phyloP scores from a whole-genome alignment of 805 yeast genomes.

The Candida glaebosa region DNA sequence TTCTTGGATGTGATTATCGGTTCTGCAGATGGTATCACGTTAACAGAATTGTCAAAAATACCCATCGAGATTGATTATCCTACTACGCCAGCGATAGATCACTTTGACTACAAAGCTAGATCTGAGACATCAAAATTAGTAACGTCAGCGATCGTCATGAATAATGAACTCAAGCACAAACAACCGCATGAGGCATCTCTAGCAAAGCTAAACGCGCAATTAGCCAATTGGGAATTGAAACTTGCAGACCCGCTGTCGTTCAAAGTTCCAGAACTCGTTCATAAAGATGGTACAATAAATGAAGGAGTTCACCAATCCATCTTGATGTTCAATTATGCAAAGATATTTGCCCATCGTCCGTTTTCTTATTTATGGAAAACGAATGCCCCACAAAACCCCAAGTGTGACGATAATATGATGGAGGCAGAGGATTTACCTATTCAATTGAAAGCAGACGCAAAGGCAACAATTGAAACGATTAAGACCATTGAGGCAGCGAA shows the following conservation, averaged over 20 bases:
- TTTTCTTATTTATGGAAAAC: slow-evolving; percentile 50
- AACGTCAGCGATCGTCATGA: slow-evolving; percentile 38
- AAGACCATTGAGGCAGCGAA: slow-evolving; percentile 55
- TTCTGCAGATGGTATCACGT: slow-evolving; percentile 46
- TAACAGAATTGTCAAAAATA: slow-evolving; percentile 31
- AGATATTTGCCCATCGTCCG: slow-evolving; percentile 53
- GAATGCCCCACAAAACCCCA: slow-evolving; percentile 14
- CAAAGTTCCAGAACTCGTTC: slow-evolving; percentile 29
- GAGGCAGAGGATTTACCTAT: slow-evolving; percentile 12
- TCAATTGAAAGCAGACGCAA: slow-evolving; percentile 30
- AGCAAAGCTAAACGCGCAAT: slow-evolving; percentile 40
- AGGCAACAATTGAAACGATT: slow-evolving; percentile 49
- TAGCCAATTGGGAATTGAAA: slow-evolving; percentile 50
- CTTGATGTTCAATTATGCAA: slow-evolving; percentile 47
- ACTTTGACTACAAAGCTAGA: slow-evolving; percentile 37
- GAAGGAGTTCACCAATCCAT: slow-evolving; percentile 54
- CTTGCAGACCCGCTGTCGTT: slow-evolving; percentile 21
- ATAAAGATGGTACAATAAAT: slow-evolving; percentile 42
- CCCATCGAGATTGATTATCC: slow-evolving; percentile 41
- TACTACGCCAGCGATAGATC: slow-evolving; percentile 23
- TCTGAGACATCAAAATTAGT: slow-evolving; percentile 16
- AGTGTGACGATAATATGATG: slow-evolving; percentile 11
- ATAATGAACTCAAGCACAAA: slow-evolving; percentile 41
- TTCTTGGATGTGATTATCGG: slow-evolving; percentile 52
- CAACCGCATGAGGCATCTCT: slow-evolving; percentile 32